These are phyloP conservation scores for Nakaseomyces delphensis DNA, from an alignment of 1,139 yeast species.

Conservation along the genomic window DNA sequence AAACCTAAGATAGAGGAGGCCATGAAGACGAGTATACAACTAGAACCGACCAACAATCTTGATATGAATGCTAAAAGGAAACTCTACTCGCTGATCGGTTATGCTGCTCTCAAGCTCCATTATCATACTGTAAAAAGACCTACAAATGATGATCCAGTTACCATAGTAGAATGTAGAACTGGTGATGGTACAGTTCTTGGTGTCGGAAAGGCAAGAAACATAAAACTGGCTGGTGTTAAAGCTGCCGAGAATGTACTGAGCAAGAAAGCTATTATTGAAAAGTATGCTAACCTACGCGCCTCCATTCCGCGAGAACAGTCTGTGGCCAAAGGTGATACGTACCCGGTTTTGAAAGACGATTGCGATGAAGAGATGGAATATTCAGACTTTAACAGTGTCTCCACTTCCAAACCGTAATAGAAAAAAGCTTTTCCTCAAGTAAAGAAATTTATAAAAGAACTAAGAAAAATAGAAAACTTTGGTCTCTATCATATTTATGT, in stretches of 20 bases:
- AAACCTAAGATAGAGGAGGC: constrained; percentile 42
- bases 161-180: constrained; percentile 59
- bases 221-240: constrained; percentile 58
- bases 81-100: constrained; percentile 71
- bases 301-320: constrained; percentile 51
- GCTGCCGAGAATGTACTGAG: constrained; percentile 66
- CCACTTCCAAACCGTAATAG: neutral
- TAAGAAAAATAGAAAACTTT: neutral
- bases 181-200: constrained; percentile 57
- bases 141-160: constrained; percentile 39
- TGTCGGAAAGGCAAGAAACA: constrained; percentile 49
- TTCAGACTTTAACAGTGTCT: neutral
- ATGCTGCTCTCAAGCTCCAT: constrained; percentile 56
- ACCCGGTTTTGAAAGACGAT: neutral
- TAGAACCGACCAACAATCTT: constrained; percentile 19
- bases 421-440: neutral
- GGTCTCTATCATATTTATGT: constrained; percentile 1
- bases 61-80: constrained; percentile 48
- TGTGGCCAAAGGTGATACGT: constrained; percentile 15
- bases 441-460: neutral
- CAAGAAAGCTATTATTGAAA: constrained; percentile 53
- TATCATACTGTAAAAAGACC: constrained; percentile 54
- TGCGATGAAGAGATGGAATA: neutral
- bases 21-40: constrained; percentile 17
- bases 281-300: constrained; percentile 52